These are phyloP conservation scores for Cynara cardunculus DNA, from an alignment of 129 eudicot species.

Conservation along the genomic window DNA sequence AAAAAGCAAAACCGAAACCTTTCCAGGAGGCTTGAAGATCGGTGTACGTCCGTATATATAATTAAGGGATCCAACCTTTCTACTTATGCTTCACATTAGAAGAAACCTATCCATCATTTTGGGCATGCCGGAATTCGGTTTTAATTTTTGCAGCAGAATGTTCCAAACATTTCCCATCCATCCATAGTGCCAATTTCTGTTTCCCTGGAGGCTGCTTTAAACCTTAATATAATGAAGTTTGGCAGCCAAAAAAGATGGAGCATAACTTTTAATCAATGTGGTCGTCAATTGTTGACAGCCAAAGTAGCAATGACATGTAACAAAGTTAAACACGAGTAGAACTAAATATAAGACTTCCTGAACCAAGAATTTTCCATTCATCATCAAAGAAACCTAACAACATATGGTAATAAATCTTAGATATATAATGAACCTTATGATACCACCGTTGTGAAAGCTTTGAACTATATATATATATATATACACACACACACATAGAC, in stretches of 20 bases:
- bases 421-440: not conserved
- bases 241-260: not conserved
- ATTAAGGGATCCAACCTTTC: conserved; percentile 15
- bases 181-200: conserved; percentile 29
- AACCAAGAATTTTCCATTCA: not conserved
- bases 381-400: not conserved
- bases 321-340: not conserved
- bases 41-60: conserved; percentile 12
- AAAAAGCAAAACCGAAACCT: not conserved
- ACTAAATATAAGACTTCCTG: not conserved
- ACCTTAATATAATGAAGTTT: conserved; percentile 20
- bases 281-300: conserved; percentile 7
- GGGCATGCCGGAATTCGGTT: not conserved
- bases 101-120: conserved; percentile 14
- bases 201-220: conserved; percentile 30
- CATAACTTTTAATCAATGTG: conserved; percentile 9
- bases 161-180: conserved; percentile 31
- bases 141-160: conserved; percentile 20
- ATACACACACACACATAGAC: too few species aligned
- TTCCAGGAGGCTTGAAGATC: conserved; percentile 3
- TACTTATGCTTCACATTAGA: conserved; percentile 15
- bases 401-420: not conserved
- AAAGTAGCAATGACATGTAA: not conserved
- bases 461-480: too few species aligned
- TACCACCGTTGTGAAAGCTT: too few species aligned